Percentiles rank a stretch among this genome's conserved stretches.
Evolutionary conservation across 2,329 filamentous ascomycete genomes (phyloP).

Genomic region (Paecilomyces fulvus): DNA sequence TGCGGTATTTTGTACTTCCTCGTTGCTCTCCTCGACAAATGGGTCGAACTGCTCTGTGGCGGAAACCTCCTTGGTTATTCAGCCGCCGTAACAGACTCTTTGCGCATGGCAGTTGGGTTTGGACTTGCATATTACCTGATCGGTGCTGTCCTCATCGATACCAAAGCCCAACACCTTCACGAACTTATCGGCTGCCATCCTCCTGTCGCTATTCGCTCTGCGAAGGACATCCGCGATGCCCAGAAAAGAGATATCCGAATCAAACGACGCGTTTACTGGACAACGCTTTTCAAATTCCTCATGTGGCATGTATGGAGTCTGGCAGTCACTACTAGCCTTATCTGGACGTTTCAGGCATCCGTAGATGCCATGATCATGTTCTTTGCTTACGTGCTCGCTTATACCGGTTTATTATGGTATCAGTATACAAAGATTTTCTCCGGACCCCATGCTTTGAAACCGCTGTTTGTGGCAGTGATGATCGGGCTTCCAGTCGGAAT

Average conservation of each 20-base stretch:
- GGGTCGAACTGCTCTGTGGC: conserved; percentile 43
- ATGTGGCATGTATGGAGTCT: conserved; percentile 47
- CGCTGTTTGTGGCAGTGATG: conserved; percentile 38
- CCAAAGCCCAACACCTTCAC: conserved; percentile 45
- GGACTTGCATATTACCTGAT: conserved; percentile 51
- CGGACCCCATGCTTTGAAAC: conserved; percentile 41
- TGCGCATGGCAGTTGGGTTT: conserved; percentile 44
- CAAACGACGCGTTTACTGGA: conserved; percentile 44
- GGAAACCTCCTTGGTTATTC: conserved; percentile 33
- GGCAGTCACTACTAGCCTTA: conserved; percentile 40
- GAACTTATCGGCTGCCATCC: conserved; percentile 35
- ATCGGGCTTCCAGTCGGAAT: conserved; percentile 42
- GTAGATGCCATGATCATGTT: conserved; percentile 41
- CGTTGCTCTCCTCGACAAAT: conserved; percentile 48
- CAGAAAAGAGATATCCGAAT: conserved; percentile 39
- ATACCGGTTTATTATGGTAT: conserved; percentile 47
- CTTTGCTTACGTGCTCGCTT: conserved; percentile 40
- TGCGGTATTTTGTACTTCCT: conserved; percentile 49
- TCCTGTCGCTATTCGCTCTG: conserved; percentile 32
- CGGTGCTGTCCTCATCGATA: conserved; percentile 49
- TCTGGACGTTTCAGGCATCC: conserved; percentile 45
- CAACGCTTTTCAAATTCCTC: conserved; percentile 41
- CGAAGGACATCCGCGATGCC: conserved; percentile 36
- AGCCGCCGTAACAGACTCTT: conserved; percentile 23
- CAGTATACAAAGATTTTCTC: conserved; percentile 48